A percentile compares a stretch with the other conserved stretches of the same genome.
Conservation (phyloP, 495 filamentous ascomycete genomes). For the Penicillium bialowiezense region DNA sequence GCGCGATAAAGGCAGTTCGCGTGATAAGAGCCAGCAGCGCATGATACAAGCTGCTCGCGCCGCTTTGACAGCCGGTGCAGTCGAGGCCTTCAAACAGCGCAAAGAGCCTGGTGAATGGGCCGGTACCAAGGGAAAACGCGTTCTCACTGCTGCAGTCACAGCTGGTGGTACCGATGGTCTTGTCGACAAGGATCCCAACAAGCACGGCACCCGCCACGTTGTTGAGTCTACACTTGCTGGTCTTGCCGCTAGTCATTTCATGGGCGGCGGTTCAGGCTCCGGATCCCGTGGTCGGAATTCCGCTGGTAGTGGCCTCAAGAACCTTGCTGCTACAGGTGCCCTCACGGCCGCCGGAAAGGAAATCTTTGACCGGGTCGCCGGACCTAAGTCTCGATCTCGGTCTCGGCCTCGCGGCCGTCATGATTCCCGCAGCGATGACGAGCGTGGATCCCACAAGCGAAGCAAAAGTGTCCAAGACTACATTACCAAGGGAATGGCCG, state of each 20-base stretch:
- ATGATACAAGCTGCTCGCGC: slow-evolving; percentile 84
- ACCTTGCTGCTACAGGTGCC: slow-evolving; percentile 70
- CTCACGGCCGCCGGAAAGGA: slow-evolving; percentile 82
- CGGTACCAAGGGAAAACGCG: slow-evolving; percentile 80
- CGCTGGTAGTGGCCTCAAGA: slow-evolving; percentile 49
- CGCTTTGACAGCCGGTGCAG: slow-evolving; percentile 78
- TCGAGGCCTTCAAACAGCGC: slow-evolving; percentile 82
- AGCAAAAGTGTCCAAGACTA: slow-evolving; percentile 60
- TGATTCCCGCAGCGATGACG: slow-evolving; percentile 35
- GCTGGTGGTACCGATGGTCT: slow-evolving; percentile 82
- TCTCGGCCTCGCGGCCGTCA: slow-evolving; percentile 54
- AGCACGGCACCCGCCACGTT: slow-evolving; percentile 63
- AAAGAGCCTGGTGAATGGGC: slow-evolving; percentile 83
- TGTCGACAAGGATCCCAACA: slow-evolving; percentile 67
- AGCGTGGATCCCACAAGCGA: slow-evolving; percentile 41
- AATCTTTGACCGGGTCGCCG: slow-evolving; percentile 60
- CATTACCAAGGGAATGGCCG: slow-evolving; percentile 52
- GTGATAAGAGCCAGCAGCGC: slow-evolving; percentile 55
- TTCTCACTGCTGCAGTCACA: slow-evolving; percentile 81
- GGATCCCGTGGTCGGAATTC: slow-evolving; percentile 41
- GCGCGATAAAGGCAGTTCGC: slow-evolving; percentile 19
- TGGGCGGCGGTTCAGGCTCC: slow-evolving; percentile 69
- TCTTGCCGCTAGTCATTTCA: slow-evolving; percentile 72
- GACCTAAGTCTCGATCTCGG: slow-evolving; percentile 58
- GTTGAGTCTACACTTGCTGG: slow-evolving; percentile 81